Base-by-base conservation (phyloP, 495 filamentous ascomycete genomes). In the Melanomma pulvis-pyrius region DNA sequence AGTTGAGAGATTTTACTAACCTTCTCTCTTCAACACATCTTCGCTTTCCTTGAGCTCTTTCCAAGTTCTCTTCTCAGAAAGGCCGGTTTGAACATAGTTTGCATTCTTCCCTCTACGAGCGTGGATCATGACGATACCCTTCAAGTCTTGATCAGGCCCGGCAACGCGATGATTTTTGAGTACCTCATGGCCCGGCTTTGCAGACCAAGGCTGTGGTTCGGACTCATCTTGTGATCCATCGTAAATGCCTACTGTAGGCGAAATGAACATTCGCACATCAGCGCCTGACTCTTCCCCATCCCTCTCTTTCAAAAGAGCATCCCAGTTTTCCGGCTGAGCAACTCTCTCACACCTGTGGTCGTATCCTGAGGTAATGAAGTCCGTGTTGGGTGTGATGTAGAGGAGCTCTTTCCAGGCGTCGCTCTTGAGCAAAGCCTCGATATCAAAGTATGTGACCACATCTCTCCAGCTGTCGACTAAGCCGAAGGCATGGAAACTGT, bases 361-460 rank as follows among this genome's bases (percentile, higher is more conserved):
- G 50, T 60, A 60, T 15, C 57, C 53, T 22, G 59, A 67, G 2
- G 63, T 30, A 24, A 71, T 47, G 50, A 71, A 71, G n/a, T 63
- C 69, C 2, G 65, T 68, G n/a, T 55, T 60, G 1, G 60, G 54
- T 13, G 61, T 61, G 22, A 53, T 36, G 32, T 65, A 68, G 4
- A 60, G 47, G 13, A 68, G 44, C 29, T 61, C 65, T 32, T 59
- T 64, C 69, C 69, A 71, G 13, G 58, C 69, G 29, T 71, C 69
- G 44, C 69, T 61, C 55, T 57, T 52, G n/a, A 71, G 39, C 30
- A 71, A 39, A 0, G 6, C 25, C 25, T 65, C 69, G n/a, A 71
- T 52, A 32, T 68, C 69, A 21, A 58, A 61, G 28, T 68, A 68
- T 7, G 69, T 71, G 15, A 61, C 69, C 12, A 61, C 56, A 62